Percentiles rank a stretch among this genome's conserved stretches.
These are phyloP conservation scores for Didymella lethalis DNA, from an alignment of 2,329 filamentous ascomycete genomes.

Conservation along the genomic window DNA sequence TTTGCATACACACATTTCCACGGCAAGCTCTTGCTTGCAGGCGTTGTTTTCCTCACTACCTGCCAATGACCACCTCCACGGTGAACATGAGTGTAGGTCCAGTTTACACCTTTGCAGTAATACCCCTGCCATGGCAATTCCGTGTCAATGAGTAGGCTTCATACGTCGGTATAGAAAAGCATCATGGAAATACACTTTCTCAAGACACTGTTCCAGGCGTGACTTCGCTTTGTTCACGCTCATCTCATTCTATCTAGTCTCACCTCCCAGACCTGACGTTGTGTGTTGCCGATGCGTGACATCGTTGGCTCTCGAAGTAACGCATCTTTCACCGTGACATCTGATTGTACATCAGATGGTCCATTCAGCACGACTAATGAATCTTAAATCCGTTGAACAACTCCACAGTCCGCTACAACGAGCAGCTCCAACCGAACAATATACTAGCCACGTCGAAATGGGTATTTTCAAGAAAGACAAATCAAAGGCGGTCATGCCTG, in stretches of 20 bases:
- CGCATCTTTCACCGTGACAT: background rate
- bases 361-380: background rate
- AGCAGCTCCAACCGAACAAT: background rate
- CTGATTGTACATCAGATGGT: background rate
- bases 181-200: background rate
- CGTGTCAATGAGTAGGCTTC: background rate
- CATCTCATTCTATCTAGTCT: background rate
- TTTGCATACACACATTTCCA: background rate
- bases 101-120: background rate
- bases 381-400: background rate
- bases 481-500: background rate
- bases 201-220: background rate
- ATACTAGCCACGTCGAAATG: background rate
- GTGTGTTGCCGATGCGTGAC: background rate
- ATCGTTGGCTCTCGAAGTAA: background rate
- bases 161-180: background rate
- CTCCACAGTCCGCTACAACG: too few species aligned
- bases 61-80: background rate
- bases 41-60: background rate
- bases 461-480: background rate
- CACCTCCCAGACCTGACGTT: background rate
- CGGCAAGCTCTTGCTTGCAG: background rate
- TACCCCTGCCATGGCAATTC: background rate
- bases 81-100: background rate
- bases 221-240: background rate